Percentiles rank a stretch among this genome's conserved stretches.
Conservation (phyloP, 495 filamentous ascomycete species). For the Aspergillus mulundensis region DNA sequence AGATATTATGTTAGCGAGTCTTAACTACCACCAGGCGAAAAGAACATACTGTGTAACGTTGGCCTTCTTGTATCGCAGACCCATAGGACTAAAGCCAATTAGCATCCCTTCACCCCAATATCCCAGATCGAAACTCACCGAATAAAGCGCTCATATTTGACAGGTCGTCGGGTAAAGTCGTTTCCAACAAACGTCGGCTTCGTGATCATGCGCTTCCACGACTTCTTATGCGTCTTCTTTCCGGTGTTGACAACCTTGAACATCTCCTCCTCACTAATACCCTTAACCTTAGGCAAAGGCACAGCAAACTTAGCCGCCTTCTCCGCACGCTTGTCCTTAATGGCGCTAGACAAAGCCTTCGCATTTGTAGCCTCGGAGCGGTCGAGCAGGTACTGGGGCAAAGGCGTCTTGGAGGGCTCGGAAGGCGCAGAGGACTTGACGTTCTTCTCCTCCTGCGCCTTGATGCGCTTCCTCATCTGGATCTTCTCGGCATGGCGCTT, state of each 20-base stretch:
- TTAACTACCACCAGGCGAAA: too few species aligned
- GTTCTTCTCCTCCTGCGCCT: slow-evolving; percentile 89
- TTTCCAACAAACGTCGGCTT: slow-evolving; percentile 85
- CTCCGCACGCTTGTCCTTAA: slow-evolving; percentile 85
- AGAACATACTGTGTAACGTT: slow-evolving; percentile 69
- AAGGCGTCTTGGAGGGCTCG: slow-evolving; percentile 66
- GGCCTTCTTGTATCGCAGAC: slow-evolving; percentile 86
- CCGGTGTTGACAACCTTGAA: slow-evolving; percentile 98
- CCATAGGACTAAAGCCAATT: slow-evolving; percentile 65
- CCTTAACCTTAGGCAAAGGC: slow-evolving; percentile 88
- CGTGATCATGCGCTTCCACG: slow-evolving; percentile 96
- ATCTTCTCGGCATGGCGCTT: slow-evolving; percentile 97
- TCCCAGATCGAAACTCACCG: slow-evolving; percentile 14
- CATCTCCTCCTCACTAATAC: slow-evolving; percentile 96
- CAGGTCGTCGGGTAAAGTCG: slow-evolving; percentile 86
- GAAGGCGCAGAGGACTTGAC: slow-evolving; percentile 82
- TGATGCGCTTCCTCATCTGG: slow-evolving; percentile 96
- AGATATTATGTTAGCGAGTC: too few species aligned
- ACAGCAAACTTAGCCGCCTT: slow-evolving; percentile 96
- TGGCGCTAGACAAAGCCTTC: slow-evolving; percentile 78
- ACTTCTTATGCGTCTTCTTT: slow-evolving; percentile 71
- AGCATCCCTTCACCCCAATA: background rate
- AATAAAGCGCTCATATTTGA: slow-evolving; percentile 92
- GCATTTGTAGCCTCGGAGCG: slow-evolving; percentile 79
- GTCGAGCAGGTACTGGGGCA: slow-evolving; percentile 89